phyloP scores from a whole-genome alignment of 495 filamentous ascomycete species.

The Talaromyces stipitatus region DNA sequence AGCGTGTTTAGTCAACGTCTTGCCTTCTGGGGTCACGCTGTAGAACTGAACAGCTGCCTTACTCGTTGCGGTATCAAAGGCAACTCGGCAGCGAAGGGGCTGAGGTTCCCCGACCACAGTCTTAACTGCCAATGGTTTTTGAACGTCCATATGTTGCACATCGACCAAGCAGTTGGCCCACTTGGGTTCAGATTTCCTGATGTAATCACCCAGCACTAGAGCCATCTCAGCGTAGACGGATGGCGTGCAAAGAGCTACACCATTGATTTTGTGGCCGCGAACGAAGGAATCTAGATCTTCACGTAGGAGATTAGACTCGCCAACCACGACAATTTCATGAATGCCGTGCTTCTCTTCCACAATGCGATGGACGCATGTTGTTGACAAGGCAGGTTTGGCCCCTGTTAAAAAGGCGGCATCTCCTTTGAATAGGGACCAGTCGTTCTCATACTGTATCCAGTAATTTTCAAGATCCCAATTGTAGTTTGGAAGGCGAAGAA shows the following conservation, averaged over 20 bases:
- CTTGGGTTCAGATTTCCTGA: constrained; percentile 48
- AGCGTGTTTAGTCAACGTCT: background rate
- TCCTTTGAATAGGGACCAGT: constrained; percentile 43
- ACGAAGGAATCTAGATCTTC: constrained; percentile 54
- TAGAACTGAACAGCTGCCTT: background rate
- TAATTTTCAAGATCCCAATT: constrained; percentile 74
- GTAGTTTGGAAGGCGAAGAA: constrained; percentile 65
- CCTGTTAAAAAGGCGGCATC: too few species aligned
- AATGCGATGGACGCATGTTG: too few species aligned
- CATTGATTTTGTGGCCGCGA: constrained; percentile 67
- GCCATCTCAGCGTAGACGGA: constrained; percentile 73
- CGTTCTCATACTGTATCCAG: constrained; percentile 69
- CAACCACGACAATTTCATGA: constrained; percentile 50
- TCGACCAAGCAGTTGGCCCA: background rate
- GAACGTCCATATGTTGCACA: background rate
- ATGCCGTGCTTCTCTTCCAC: constrained; percentile 45
- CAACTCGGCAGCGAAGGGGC: background rate
- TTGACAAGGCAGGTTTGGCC: too few species aligned
- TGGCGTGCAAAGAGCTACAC: constrained; percentile 46
- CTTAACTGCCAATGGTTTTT: background rate
- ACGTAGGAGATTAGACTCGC: constrained; percentile 58
- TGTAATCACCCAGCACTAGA: constrained; percentile 60
- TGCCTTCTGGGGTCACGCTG: background rate
- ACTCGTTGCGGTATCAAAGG: background rate
- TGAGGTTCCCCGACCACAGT: background rate